Base-by-base conservation (phyloP, 106 monocot genomes). In the Xerophyta viscosa region DNA sequence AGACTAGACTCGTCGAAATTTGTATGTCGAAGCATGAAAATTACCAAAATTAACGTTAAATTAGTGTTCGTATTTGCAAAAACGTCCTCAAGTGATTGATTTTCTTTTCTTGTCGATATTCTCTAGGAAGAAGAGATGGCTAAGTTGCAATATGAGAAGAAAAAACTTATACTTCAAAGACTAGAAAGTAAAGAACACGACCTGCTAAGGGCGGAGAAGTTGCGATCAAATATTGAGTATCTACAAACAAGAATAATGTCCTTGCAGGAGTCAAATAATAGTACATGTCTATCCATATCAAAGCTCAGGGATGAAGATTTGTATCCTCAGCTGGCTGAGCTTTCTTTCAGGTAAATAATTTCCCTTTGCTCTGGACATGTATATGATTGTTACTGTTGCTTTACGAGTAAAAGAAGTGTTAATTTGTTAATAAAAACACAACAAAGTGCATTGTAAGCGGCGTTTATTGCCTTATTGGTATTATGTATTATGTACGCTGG, bases 301-400 rank as follows among this genome's bases (percentile, higher is more conserved):
- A 80, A 67, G 36, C 71, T 84, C 18, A 74, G 93, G 71, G 88
- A 94, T 73, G 88, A 88, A 59, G 80, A 88, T 50, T 54, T 94
- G 24, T 50, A 58, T 29, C 93, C 74, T 67, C 93, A 94, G 27
- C 53, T 94, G 61, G 48, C 71, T 41, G 79, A 77, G 48, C 54
- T 94, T 14, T 84, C 69, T 33, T 66, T 64, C 5, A 69, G 88
- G 93, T 94, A 75, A 71, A 18, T 4, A 47, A 22, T 24, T 46
- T 1, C 3, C 10, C 13, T 31, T 14, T 28, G 14, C 18, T 31
- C 46, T 53, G 0, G 53, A 15, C 43, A 13, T 10, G 4, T 29
- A 22, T 22, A 0, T 39, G 39, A 10, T 39, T 39, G 2, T 39
- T 39, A 39, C 39, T 1, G 6, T 39, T 39, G n/a, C n/a, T n/a